Evolutionary conservation across 139 green algal genomes (phyloP), one percentile per base, ranked within the genome.

Genomic region (Chlorella vulgaris): DNA sequence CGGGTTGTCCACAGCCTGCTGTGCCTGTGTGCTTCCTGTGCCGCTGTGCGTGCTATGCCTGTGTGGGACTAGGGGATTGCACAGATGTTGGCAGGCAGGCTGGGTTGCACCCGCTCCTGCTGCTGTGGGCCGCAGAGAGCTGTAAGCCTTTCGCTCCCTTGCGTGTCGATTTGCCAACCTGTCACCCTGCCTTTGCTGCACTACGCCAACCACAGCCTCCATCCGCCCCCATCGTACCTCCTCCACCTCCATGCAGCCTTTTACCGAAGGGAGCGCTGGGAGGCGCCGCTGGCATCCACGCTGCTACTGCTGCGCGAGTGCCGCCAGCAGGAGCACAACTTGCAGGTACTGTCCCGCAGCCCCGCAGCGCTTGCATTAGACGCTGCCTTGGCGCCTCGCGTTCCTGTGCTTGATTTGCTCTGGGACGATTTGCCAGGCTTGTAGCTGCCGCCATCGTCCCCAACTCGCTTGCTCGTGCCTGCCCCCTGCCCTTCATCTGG

Each of bases 291-390:
- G 69, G 70, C 73, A 7, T 47, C 29, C 0, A 62, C 73, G 0
- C 69, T 90, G 68, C 68, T 87, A 71, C 69, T 86, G 69, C 74
- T 89, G 61, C 73, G 86, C 10, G 80, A 87, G 39, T 89, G 84
- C 70, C 76, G 81, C 13, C 36, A 67, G 39, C 78, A 71, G 28
- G 19, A 18, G 22, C 35, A 51, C 51, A 51, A 79, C 73, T 55
- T 82, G 18, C 40, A 66, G 3, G 43, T 47, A 1, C n/a, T n/a
- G 29, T 2, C 36, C n/a, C n/a, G n/a, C n/a, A n/a, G n/a, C n/a
- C n/a, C n/a, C n/a, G n/a, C n/a, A n/a, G n/a, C n/a, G n/a, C n/a
- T n/a, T n/a, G n/a, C n/a, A n/a, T n/a, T n/a, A n/a, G n/a, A n/a
- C n/a, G n/a, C n/a, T n/a, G n/a, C n/a, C n/a, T n/a, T n/a, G n/a